A percentile compares a stretch with the other conserved stretches of the same genome.
Evolutionary conservation across 208 protist species (phyloP).

Genomic region (Leishmania amazonensis): DNA sequence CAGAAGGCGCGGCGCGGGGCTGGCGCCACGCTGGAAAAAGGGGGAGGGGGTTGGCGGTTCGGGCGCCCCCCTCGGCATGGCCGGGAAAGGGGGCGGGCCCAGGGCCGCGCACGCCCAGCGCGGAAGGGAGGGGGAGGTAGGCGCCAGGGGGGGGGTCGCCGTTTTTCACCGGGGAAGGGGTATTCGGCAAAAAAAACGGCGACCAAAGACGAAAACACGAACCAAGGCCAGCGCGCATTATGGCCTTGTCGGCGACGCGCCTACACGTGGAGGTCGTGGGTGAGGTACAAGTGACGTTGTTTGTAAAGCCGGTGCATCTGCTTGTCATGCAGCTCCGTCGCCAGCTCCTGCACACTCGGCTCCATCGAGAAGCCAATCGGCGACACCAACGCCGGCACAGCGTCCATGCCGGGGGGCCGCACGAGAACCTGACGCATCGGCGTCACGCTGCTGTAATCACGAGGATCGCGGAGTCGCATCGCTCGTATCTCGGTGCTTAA

Average conservation of each 20-base stretch:
- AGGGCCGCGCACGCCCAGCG: background rate
- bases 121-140: too few relatives aligned
- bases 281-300: constrained; percentile 19
- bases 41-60: too few relatives aligned
- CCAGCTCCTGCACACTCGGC: constrained; percentile 27
- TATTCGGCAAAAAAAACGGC: background rate
- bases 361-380: background rate
- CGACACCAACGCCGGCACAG: constrained; percentile 1
- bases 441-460: too few relatives aligned
- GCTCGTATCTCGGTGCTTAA: background rate
- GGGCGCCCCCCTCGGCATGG: background rate
- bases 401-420: background rate
- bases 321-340: constrained; percentile 24
- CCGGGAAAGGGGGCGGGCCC: too few relatives aligned
- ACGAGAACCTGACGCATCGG: background rate
- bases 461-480: background rate
- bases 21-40: too few relatives aligned
- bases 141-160: background rate
- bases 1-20: too few relatives aligned
- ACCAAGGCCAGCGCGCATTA: background rate
- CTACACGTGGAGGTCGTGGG: background rate
- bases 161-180: background rate
- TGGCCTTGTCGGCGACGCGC: too few relatives aligned
- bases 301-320: constrained; percentile 26
- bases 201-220: background rate